Conservation (phyloP, 495 filamentous ascomycete genomes). For the Talaromyces proteolyticus region DNA sequence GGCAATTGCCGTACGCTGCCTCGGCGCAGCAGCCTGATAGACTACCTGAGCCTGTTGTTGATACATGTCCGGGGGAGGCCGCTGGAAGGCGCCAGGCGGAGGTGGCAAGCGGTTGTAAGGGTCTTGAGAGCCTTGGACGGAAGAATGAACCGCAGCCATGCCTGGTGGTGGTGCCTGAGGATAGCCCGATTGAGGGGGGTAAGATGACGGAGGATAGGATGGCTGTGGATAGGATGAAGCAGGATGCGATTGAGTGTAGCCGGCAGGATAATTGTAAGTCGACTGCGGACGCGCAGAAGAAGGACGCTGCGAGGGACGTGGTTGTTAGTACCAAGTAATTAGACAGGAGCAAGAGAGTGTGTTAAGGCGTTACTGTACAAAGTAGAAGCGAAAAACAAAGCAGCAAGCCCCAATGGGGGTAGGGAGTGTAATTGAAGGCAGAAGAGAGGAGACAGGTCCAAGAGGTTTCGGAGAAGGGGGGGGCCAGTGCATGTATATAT, state of each 20-base stretch:
- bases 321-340: neutral
- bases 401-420: neutral
- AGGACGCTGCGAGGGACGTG: constrained; percentile 3
- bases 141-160: constrained; percentile 36
- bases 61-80: constrained; percentile 39
- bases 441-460: constrained; percentile 6
- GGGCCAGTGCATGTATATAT: neutral
- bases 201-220: constrained; percentile 17
- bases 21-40: constrained; percentile 62
- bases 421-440: neutral
- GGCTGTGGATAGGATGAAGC: constrained; percentile 24
- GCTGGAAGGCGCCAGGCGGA: constrained; percentile 34
- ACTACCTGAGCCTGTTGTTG: constrained; percentile 43
- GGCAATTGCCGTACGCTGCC: constrained; percentile 80
- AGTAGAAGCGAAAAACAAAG: neutral
- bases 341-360: neutral
- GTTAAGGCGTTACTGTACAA: neutral
- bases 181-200: constrained; percentile 18
- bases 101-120: constrained; percentile 35
- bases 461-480: neutral
- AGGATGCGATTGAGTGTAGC: constrained; percentile 31
- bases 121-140: constrained; percentile 27
- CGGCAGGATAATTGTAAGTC: constrained; percentile 25
- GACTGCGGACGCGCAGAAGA: constrained; percentile 4
- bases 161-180: constrained; percentile 30